These are phyloP conservation scores for Cupressus sempervirens DNA, from an alignment of 75 land plant species.

Conservation along the genomic window DNA sequence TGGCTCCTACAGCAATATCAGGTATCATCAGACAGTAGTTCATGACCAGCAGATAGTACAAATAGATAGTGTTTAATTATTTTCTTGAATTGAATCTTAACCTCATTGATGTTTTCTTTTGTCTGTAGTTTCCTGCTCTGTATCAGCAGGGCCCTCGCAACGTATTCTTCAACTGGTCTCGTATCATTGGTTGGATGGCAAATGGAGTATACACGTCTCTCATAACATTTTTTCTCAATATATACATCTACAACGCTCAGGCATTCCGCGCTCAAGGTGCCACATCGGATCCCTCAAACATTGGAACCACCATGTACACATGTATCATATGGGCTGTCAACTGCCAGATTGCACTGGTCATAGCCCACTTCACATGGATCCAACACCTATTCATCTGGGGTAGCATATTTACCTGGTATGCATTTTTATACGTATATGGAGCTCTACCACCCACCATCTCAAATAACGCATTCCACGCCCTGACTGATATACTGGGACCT, in stretches of 20 bases:
- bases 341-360: slow-evolving; percentile 69
- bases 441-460: slow-evolving; percentile 31
- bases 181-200: slow-evolving; percentile 68
- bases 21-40: not conserved
- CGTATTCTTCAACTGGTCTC: slow-evolving; percentile 55
- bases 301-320: slow-evolving; percentile 85
- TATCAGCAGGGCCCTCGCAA: slow-evolving; percentile 82
- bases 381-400: slow-evolving; percentile 86
- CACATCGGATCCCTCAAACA: slow-evolving; percentile 39
- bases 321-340: slow-evolving; percentile 82
- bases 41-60: not conserved
- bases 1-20: not conserved
- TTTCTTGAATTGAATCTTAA: not conserved
- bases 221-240: slow-evolving; percentile 51
- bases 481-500: slow-evolving; percentile 62
- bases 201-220: slow-evolving; percentile 62
- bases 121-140: slow-evolving; percentile 68
- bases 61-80: not conserved
- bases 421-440: slow-evolving; percentile 74
- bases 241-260: slow-evolving; percentile 42
- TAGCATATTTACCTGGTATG: slow-evolving; percentile 64
- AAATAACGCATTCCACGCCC: slow-evolving; percentile 40
- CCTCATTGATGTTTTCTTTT: slow-evolving; percentile 4
- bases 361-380: slow-evolving; percentile 88
- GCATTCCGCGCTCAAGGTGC: slow-evolving; percentile 66